phyloP scores from a whole-genome alignment of 2,329 filamentous ascomycete species.

The Orbilia brochopaga region DNA sequence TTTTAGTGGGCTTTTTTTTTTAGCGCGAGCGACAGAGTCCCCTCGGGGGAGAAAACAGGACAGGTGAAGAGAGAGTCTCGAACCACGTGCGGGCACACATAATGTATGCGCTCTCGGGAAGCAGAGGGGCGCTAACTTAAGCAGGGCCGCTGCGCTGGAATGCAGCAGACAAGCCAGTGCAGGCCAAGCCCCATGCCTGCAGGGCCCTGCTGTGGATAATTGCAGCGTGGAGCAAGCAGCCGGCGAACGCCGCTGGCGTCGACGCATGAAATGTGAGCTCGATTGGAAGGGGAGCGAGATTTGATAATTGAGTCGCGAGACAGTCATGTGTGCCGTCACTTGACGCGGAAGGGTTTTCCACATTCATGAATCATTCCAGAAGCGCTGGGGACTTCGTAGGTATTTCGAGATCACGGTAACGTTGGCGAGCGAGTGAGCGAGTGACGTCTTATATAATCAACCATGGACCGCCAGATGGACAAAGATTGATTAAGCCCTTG shows the following conservation, averaged over 20 bases:
- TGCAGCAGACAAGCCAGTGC: not conserved
- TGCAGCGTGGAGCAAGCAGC: slow-evolving; percentile 3
- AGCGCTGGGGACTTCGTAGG: not conserved
- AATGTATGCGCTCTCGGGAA: no score
- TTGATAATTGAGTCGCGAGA: slow-evolving; percentile 33
- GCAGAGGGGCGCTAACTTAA: slow-evolving; percentile 25
- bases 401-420: not conserved
- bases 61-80: slow-evolving; percentile 22
- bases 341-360: slow-evolving; percentile 30
- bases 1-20: slow-evolving; percentile 14
- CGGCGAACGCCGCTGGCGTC: slow-evolving; percentile 47
- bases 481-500: no score
- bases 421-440: no score
- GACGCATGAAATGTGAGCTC: slow-evolving; percentile 20
- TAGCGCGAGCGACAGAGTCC: slow-evolving; percentile 19
- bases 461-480: not conserved
- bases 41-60: slow-evolving; percentile 24
- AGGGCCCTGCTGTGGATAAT: not conserved
- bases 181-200: slow-evolving; percentile 12
- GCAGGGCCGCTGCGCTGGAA: not conserved
- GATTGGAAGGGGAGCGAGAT: not conserved
- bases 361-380: slow-evolving; percentile 6
- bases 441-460: no score
- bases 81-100: slow-evolving; percentile 49
- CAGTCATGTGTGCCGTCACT: slow-evolving; percentile 49